Percentiles rank a stretch among this genome's conserved stretches.
Evolutionary conservation across 495 filamentous ascomycete species (phyloP).

Genomic region (Talaromyces adpressus): DNA sequence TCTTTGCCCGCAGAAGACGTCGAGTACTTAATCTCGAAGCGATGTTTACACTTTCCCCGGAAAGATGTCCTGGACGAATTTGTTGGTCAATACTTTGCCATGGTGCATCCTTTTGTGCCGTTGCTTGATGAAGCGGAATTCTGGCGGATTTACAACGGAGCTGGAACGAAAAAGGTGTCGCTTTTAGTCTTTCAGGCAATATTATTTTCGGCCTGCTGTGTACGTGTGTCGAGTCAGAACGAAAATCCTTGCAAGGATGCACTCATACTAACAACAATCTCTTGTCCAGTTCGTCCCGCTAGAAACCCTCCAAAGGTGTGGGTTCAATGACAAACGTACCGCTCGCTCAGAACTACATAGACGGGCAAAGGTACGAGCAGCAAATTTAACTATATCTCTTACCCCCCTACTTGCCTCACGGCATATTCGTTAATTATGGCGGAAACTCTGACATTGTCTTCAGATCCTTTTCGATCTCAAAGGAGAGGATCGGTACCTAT

Average conservation of each 20-base stretch:
- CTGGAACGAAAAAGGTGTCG: slow-evolving; percentile 24
- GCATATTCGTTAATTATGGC: no score
- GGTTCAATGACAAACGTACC: slow-evolving; percentile 33
- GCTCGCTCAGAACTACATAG: slow-evolving; percentile 37
- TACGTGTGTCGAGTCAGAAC: slow-evolving; percentile 11
- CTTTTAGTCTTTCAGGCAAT: slow-evolving; percentile 43
- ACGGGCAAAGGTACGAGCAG: slow-evolving; percentile 28
- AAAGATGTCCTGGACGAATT: slow-evolving; percentile 33
- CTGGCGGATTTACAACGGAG: slow-evolving; percentile 32
- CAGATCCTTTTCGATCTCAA: slow-evolving; percentile 24
- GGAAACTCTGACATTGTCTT: slow-evolving; percentile 2
- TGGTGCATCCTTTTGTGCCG: slow-evolving; percentile 39
- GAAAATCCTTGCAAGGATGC: neutral
- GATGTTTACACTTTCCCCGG: slow-evolving; percentile 35
- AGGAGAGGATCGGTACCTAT: slow-evolving; percentile 21
- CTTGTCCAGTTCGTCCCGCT: slow-evolving; percentile 30
- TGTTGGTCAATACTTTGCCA: slow-evolving; percentile 39
- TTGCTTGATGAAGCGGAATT: slow-evolving; percentile 41
- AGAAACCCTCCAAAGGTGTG: slow-evolving; percentile 31
- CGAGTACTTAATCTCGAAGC: slow-evolving; percentile 33
- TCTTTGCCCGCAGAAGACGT: slow-evolving; percentile 36
- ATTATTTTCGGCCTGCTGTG: slow-evolving; percentile 39
- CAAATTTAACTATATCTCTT: neutral
- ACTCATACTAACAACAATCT: neutral
- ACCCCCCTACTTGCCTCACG: no score